Percentiles rank a stretch among this genome's conserved stretches.
Conservation (phyloP, 2,329 filamentous ascomycete genomes). For the Macrophomina phaseolina region DNA sequence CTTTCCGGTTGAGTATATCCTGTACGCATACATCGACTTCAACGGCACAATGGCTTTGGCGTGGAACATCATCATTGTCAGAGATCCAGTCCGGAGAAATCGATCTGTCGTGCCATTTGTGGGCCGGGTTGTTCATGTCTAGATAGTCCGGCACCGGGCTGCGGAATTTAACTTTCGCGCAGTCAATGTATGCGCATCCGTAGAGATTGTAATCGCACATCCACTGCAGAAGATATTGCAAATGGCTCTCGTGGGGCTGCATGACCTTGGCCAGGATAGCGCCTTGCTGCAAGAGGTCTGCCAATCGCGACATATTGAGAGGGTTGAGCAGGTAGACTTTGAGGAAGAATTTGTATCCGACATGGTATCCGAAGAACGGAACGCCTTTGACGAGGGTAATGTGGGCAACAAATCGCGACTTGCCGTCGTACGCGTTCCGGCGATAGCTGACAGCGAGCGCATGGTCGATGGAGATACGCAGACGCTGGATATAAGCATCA, state of each 20-base stretch:
- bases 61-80: conserved; percentile 68
- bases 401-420: conserved; percentile 79
- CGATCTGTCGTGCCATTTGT: conserved; percentile 81
- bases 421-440: conserved; percentile 72
- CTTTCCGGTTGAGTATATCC: conserved; percentile 81
- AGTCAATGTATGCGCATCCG: conserved; percentile 86
- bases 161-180: conserved; percentile 73
- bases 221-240: conserved; percentile 93
- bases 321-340: conserved; percentile 97
- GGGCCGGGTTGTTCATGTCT: conserved; percentile 64
- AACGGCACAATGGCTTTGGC: conserved; percentile 84
- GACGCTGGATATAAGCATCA: conserved; percentile 72
- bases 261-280: conserved; percentile 82
- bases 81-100: conserved; percentile 66
- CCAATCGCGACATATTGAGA: conserved; percentile 80
- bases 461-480: conserved; percentile 89
- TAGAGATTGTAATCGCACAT: conserved; percentile 99
- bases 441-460: conserved; percentile 86
- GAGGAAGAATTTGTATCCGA: conserved; percentile 87
- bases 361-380: conserved; percentile 94
- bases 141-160: conserved; percentile 73
- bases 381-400: conserved; percentile 91
- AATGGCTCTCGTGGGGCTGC: conserved; percentile 91
- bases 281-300: conserved; percentile 86
- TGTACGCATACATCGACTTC: conserved; percentile 91